Conservation (phyloP, 2,329 filamentous ascomycete species). For the Colletotrichum echinochloae region DNA sequence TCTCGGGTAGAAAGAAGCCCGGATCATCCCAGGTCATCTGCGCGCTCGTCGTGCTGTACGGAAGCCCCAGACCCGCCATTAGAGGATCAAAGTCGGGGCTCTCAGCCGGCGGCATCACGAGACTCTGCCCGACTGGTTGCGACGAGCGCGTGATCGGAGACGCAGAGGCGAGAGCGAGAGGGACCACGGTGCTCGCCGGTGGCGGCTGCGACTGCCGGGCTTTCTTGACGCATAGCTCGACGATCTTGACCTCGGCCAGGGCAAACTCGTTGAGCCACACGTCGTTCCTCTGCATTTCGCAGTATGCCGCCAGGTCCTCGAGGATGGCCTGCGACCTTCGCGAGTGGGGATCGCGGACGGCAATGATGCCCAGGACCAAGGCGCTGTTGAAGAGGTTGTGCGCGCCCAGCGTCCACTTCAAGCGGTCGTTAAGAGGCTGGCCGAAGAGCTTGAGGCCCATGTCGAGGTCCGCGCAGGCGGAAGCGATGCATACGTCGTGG, state of each 20-base stretch:
- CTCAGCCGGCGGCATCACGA: background rate
- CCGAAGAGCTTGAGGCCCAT: constrained; percentile 50
- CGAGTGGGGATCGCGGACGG: constrained; percentile 48
- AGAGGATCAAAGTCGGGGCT: constrained; percentile 31
- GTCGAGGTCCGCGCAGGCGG: constrained; percentile 55
- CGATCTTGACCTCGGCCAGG: constrained; percentile 55
- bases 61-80: constrained; percentile 19
- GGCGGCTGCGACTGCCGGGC: constrained; percentile 35
- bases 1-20: constrained; percentile 27
- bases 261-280: constrained; percentile 56
- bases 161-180: constrained; percentile 6
- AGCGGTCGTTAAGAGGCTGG: constrained; percentile 48
- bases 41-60: constrained; percentile 34
- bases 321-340: constrained; percentile 49
- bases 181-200: background rate
- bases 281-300: constrained; percentile 54
- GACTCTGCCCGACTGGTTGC: background rate
- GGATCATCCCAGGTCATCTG: constrained; percentile 38
- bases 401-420: constrained; percentile 51
- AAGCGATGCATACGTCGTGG: constrained; percentile 54
- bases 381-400: constrained; percentile 58
- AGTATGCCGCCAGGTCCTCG: constrained; percentile 55
- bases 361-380: constrained; percentile 50
- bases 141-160: background rate
- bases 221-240: constrained; percentile 54